Evolutionary conservation across 495 filamentous ascomycete genomes (phyloP), one percentile per base, ranked within the genome.

Genomic region (Lindgomyces ingoldianus): DNA sequence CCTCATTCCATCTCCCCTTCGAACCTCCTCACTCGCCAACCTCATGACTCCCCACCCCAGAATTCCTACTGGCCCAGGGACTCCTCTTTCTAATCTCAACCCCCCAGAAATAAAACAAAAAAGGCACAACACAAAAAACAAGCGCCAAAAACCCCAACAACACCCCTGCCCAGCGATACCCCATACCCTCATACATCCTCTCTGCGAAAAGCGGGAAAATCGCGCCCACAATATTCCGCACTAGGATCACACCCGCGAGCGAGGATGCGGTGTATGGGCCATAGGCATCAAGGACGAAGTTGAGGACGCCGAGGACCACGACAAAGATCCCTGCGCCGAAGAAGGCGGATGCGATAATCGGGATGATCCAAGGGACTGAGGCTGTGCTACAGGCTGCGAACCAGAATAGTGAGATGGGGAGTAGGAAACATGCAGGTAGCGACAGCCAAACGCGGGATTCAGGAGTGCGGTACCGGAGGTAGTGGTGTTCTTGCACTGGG

Each of bases 231-330:
- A 70, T 57, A 1, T 74, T 76, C 26, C 82, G 73, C 4, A 82
- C 63, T 30, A 83, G 67, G 0, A 76, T 76, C 52, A 81, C 83
- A 9, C 75, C 81, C 1, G 82, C 75, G 22, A 85, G 76, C 8
- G 81, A 81, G 18, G 69, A 74, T 66, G 83, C 84, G 10, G 66
- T 67, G 62, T 65, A 76, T 46, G 82, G 78, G 51, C 81, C 80
- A 76, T 83, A 79, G 62, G 79, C 74, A 60, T 65, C 62, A 18
- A 89, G 89, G 47, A 81, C 79, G 51, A 89, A 85, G 60, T 87
- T 81, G 65, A 87, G 79, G 61, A 87, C 88, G 64, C 83, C 87
- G 42, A 87, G 77, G 3, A 81, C 79, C 53, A 83, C 69, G 29
- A 70, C 55, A 44, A 69, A 73, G 44, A 75, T 73, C 19, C 66